A percentile compares a stretch with the other conserved stretches of the same genome.
Conservation (phyloP, 1,284 basidiomycete genomes). For the Apiotrichum domesticum region DNA sequence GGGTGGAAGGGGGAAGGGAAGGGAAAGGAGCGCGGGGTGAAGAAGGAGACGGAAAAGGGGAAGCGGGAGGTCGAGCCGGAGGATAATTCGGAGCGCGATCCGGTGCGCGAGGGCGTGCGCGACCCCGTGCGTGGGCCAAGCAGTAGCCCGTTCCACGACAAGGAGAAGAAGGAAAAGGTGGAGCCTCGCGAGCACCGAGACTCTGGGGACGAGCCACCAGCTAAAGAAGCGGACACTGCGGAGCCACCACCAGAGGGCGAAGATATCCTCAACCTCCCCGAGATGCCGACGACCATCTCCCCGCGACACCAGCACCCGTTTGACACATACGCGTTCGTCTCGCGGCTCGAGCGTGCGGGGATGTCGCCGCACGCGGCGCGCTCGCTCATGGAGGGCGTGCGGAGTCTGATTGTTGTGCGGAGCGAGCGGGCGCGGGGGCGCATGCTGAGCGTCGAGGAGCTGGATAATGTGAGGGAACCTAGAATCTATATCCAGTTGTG, state of each 20-base stretch:
- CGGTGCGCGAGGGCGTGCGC: background rate
- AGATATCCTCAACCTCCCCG: no score
- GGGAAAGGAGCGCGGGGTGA: background rate
- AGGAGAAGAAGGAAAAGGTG: no score
- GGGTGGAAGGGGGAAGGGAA: background rate
- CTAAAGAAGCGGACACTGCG: no score
- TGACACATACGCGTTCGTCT: constrained; percentile 45
- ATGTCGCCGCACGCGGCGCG: constrained; percentile 52
- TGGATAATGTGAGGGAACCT: constrained; percentile 72
- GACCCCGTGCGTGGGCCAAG: constrained; percentile 9
- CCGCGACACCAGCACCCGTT: constrained; percentile 36
- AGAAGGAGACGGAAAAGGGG: no score
- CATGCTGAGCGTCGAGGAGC: constrained; percentile 72
- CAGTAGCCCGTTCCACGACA: background rate
- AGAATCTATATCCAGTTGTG: background rate
- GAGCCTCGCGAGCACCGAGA: no score
- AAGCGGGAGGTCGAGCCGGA: no score
- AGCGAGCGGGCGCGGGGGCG: constrained; percentile 67
- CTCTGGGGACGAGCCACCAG: no score
- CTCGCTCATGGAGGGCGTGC: constrained; percentile 79
- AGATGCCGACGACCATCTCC: background rate
- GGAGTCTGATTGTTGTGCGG: constrained; percentile 69
- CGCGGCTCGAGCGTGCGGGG: constrained; percentile 36
- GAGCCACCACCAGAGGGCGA: no score
- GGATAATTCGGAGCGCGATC: background rate